Conservation (phyloP, 768 basidiomycete species). For the Auricularia cornea region DNA sequence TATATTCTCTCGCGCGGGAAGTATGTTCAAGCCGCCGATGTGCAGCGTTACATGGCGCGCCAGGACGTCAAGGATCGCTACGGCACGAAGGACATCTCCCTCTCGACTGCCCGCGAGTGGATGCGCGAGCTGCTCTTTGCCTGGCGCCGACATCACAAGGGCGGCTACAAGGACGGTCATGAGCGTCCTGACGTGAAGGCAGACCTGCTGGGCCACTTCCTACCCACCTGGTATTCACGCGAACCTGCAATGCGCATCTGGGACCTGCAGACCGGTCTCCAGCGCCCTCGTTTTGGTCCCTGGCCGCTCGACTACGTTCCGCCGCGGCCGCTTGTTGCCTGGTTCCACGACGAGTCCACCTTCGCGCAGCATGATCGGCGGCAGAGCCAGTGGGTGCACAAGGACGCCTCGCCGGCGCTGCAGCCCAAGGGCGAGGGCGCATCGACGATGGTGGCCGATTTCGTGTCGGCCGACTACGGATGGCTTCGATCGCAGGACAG, state of each 20-base stretch:
- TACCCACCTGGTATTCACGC: constrained; percentile 13
- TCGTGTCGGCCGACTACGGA: constrained; percentile 26
- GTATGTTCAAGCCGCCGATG: constrained; percentile 13
- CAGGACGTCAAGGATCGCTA: constrained; percentile 11
- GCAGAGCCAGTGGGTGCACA: constrained; percentile 22
- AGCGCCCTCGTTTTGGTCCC: constrained; percentile 12
- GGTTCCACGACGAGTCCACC: constrained; percentile 30
- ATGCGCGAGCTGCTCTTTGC: constrained; percentile 27
- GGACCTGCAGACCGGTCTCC: neutral
- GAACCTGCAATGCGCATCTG: constrained; percentile 4
- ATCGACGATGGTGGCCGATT: constrained; percentile 33
- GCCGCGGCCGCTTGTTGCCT: neutral
- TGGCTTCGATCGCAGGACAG: constrained; percentile 19
- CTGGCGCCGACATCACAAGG: constrained; percentile 20
- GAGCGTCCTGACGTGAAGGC: constrained; percentile 29
- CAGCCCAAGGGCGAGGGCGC: constrained; percentile 29
- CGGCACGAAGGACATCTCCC: constrained; percentile 11
- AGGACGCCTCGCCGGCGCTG: constrained; percentile 21
- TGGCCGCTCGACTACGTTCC: neutral
- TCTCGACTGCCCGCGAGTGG: constrained; percentile 30
- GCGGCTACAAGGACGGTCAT: constrained; percentile 30
- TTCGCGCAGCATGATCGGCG: constrained; percentile 33
- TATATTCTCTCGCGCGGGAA: constrained; percentile 17
- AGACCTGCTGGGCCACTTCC: constrained; percentile 22
- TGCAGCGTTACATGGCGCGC: constrained; percentile 11